These are phyloP conservation scores for Sporothrix inflata DNA, from an alignment of 2,329 filamentous ascomycete genomes.

Conservation along the genomic window DNA sequence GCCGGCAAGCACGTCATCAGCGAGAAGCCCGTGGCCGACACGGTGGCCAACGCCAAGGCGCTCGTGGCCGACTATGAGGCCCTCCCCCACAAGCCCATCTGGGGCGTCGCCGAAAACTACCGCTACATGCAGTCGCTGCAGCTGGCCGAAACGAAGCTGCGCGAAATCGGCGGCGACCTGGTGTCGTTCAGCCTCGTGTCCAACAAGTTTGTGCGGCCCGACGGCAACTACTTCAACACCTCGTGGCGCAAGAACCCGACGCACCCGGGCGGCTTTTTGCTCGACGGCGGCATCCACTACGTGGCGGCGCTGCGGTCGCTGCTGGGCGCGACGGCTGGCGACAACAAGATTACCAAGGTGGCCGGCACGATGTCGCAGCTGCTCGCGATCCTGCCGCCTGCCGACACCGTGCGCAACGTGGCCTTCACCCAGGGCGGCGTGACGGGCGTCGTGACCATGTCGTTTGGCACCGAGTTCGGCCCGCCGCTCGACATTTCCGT, in stretches of 20 bases:
- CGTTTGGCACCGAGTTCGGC: conserved; percentile 42
- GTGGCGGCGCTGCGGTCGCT: conserved; percentile 65
- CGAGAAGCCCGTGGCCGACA: conserved; percentile 70
- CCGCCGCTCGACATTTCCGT: conserved; percentile 37
- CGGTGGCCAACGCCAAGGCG: conserved; percentile 42
- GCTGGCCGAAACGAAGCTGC: conserved; percentile 35
- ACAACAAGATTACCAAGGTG: conserved; percentile 50
- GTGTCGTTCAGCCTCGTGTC: conserved; percentile 47
- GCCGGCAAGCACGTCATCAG: conserved; percentile 71
- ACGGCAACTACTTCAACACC: conserved; percentile 54
- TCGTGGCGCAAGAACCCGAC: conserved; percentile 67
- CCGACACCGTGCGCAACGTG: conserved; percentile 68
- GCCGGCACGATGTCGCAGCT: conserved; percentile 59
- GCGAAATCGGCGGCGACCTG: conserved; percentile 38
- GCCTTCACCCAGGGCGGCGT: conserved; percentile 37
- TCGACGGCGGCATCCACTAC: conserved; percentile 77
- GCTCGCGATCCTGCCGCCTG: conserved; percentile 61
- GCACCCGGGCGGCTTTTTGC: conserved; percentile 75
- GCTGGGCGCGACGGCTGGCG: conserved; percentile 46
- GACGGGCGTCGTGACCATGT: conserved; percentile 37
- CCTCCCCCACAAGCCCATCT: conserved; percentile 45
- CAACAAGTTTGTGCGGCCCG: conserved; percentile 48
- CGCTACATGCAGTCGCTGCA: conserved; percentile 49
- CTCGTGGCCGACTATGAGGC: conserved; percentile 41
- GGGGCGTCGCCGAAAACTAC: conserved; percentile 73